Evolutionary conservation across 2,329 filamentous ascomycete genomes (phyloP).

Genomic region (Aschersonia sp.): DNA sequence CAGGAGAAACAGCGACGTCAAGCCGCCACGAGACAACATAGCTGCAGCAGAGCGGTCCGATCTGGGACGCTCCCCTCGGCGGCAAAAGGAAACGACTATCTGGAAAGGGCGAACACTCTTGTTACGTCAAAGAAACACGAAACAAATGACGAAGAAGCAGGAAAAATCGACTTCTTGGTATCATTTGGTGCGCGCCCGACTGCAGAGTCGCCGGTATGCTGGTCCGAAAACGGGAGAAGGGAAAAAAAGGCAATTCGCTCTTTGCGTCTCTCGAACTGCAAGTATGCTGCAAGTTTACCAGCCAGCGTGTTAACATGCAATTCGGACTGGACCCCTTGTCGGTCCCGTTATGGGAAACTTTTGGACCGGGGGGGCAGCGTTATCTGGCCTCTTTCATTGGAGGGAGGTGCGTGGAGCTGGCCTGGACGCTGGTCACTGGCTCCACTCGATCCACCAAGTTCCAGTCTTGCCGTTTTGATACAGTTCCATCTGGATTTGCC

Average conservation of each 20-base stretch:
- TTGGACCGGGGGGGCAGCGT: not conserved
- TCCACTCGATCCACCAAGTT: too few relatives aligned
- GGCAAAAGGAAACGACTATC: too few relatives aligned
- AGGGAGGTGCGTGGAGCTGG: not conserved
- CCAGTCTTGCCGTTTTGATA: not conserved
- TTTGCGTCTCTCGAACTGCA: conserved; percentile 1
- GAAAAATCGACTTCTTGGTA: too few relatives aligned
- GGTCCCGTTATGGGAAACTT: not conserved
- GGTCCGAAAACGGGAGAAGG: too few relatives aligned
- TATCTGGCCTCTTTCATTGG: not conserved
- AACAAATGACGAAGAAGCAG: too few relatives aligned
- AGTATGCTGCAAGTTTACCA: not conserved
- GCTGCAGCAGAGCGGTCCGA: conserved; percentile 7
- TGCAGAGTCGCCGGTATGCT: too few relatives aligned
- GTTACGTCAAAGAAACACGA: too few relatives aligned
- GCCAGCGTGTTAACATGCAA: conserved; percentile 21
- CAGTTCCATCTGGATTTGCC: not conserved
- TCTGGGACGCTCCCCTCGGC: too few relatives aligned
- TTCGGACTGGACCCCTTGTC: conserved; percentile 1
- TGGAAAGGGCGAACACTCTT: too few relatives aligned
- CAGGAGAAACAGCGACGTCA: conserved; percentile 35
- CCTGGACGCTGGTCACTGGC: not conserved
- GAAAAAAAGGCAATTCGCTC: too few relatives aligned
- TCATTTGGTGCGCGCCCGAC: too few relatives aligned
- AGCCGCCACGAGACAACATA: conserved; percentile 35